Conservation (phyloP, 495 filamentous ascomycete species). For the Geopyxis carbonaria region DNA sequence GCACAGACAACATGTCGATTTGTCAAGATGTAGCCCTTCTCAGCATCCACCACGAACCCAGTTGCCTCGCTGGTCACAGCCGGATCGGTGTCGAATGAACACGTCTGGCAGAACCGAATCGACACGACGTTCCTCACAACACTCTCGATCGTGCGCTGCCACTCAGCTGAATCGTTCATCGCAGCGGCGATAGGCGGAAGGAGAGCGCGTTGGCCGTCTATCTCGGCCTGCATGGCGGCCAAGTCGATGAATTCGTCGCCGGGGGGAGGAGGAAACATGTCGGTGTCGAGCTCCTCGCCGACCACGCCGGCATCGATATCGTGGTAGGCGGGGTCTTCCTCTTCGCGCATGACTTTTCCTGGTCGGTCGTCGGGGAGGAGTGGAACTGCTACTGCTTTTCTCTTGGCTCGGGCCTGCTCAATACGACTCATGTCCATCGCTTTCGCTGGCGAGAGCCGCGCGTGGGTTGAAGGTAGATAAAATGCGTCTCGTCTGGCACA, state of each 20-base stretch:
- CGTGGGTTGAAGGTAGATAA: too few species aligned
- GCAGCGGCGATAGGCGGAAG: slow-evolving; percentile 34
- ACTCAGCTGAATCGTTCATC: slow-evolving; percentile 75
- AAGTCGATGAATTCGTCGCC: slow-evolving; percentile 1
- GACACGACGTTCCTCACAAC: slow-evolving; percentile 89
- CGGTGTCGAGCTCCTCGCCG: background rate
- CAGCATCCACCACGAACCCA: slow-evolving; percentile 93
- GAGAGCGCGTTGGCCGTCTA: slow-evolving; percentile 29
- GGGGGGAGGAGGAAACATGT: background rate
- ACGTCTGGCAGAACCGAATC: slow-evolving; percentile 97
- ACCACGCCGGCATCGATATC: slow-evolving; percentile 2
- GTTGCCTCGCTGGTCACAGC: slow-evolving; percentile 90
- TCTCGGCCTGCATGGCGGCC: slow-evolving; percentile 32
- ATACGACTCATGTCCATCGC: too few species aligned
- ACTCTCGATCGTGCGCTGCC: slow-evolving; percentile 87
- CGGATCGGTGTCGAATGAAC: slow-evolving; percentile 89
- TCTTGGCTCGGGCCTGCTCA: too few species aligned
- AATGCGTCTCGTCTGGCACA: too few species aligned
- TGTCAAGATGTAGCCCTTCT: slow-evolving; percentile 76
- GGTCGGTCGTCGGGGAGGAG: slow-evolving; percentile 32
- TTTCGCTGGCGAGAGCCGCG: too few species aligned
- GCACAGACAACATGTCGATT: slow-evolving; percentile 92
- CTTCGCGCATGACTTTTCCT: slow-evolving; percentile 34
- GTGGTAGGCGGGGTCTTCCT: slow-evolving; percentile 3
- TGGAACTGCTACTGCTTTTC: too few species aligned